Base-by-base conservation (phyloP, 768 basidiomycete genomes). In the Myochromella boudieri region DNA sequence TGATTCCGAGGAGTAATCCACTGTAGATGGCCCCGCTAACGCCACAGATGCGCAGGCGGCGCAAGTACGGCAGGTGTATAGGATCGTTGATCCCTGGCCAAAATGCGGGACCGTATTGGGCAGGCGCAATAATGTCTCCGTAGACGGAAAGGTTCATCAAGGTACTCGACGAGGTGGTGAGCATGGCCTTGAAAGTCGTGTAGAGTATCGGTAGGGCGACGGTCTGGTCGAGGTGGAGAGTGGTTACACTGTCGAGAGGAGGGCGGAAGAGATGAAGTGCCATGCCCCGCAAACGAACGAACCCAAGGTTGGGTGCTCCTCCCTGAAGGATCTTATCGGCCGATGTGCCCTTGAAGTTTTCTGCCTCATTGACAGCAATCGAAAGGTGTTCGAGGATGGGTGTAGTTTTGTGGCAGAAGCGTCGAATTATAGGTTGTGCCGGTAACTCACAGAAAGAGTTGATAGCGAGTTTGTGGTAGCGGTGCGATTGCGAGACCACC, bases 141-240 rank as follows among this genome's bases (percentile, higher is more conserved):
- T 70, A 66, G 10, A 78, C 50, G 20, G 75, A 77, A 20, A 80
- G 64, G 54, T 76, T 57, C 10, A 60, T 53, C 8, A 80, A 62
- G n/a, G n/a, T n/a, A 24, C 36, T 36, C 1, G 62, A 60, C 4
- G 69, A 62, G 0, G 63, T 49, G 3, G 63, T 65, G n/a, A 75
- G n/a, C n/a, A 75, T 51, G 4, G 52, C 50, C 12, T 58, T 54
- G 42, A 78, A 69, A 3, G 62, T 59, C 11, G 52, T 44, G 53
- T 69, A 73, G 4, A 54, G 54, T 6, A 77, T 58, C 17, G 71
- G 66, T 3, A 73, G 40, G 2, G 56, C 36, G 9, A 58, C 60
- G 1, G 69, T 74, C 38, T 75, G 69, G 42, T 77, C 74, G 27
- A 80, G 64, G 48, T 77, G 73, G 15, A 80, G 66, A 0, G 67